These are phyloP conservation scores for Torulaspora globosa DNA, from an alignment of 1,139 yeast genomes.

Conservation along the genomic window DNA sequence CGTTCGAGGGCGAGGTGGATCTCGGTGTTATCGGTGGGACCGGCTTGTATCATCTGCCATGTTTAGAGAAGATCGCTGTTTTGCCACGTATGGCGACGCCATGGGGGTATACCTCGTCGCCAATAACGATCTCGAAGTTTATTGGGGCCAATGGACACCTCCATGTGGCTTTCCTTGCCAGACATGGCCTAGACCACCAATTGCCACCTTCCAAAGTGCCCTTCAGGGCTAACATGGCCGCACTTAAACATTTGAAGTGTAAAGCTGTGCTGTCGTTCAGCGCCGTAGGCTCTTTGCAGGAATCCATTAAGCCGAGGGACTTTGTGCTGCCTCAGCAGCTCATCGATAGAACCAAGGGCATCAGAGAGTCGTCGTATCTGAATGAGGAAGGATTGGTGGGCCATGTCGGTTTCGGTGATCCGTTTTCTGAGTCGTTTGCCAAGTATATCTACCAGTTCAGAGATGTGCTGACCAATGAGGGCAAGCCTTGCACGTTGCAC, in stretches of 20 bases:
- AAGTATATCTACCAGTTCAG: constrained; percentile 55
- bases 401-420: constrained; percentile 96
- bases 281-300: constrained; percentile 94
- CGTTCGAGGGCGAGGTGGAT: constrained; percentile 55
- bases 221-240: constrained; percentile 90
- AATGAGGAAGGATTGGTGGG: constrained; percentile 87
- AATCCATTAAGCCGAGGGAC: constrained; percentile 86
- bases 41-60: constrained; percentile 85
- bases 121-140: constrained; percentile 74
- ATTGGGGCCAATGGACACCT: constrained; percentile 48
- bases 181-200: constrained; percentile 92
- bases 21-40: constrained; percentile 96
- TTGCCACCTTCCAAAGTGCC: constrained; percentile 91
- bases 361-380: constrained; percentile 84
- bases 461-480: constrained; percentile 46
- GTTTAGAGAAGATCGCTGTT: constrained; percentile 79
- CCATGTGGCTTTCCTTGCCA: constrained; percentile 88
- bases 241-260: constrained; percentile 82
- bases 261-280: constrained; percentile 86
- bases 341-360: constrained; percentile 95
- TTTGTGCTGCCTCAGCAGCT: constrained; percentile 93
- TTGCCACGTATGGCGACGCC: constrained; percentile 80
- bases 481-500: constrained; percentile 32
- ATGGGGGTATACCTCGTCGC: constrained; percentile 95
- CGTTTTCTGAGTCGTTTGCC: constrained; percentile 75